These are phyloP conservation scores for Naganishia kalamii DNA, from an alignment of 768 basidiomycete genomes.

Conservation along the genomic window DNA sequence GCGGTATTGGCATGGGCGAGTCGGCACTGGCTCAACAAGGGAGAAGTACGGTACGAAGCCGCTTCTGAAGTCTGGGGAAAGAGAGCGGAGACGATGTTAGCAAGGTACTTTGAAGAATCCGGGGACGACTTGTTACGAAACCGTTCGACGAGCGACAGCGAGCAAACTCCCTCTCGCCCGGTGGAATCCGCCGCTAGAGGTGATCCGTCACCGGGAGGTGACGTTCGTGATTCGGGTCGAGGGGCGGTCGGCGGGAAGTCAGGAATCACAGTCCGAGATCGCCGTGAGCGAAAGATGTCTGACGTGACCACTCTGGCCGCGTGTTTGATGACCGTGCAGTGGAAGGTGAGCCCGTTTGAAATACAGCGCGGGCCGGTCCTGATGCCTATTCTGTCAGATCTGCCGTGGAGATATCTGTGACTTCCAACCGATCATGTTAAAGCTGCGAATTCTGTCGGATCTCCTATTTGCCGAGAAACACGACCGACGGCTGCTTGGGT, in stretches of 20 bases:
- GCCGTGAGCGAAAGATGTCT: slow-evolving; percentile 21
- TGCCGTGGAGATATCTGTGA: slow-evolving; percentile 38
- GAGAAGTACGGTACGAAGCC: slow-evolving; percentile 27
- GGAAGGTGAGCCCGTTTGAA: slow-evolving; percentile 29
- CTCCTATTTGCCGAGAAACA: slow-evolving; percentile 23
- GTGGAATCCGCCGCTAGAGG: not conserved
- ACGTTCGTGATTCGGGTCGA: not conserved
- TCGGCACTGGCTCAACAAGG: slow-evolving; percentile 30
- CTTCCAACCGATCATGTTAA: slow-evolving; percentile 25
- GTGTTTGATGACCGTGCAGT: slow-evolving; percentile 33
- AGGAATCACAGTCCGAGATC: not conserved
- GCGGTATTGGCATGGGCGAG: slow-evolving; percentile 33
- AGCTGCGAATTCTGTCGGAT: slow-evolving; percentile 20
- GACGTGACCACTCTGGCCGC: slow-evolving; percentile 33
- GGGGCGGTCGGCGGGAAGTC: not conserved
- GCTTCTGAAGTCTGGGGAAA: slow-evolving; percentile 28
- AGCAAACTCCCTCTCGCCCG: not conserved
- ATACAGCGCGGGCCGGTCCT: not conserved
- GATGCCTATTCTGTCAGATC: slow-evolving; percentile 21
- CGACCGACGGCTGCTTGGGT: slow-evolving; percentile 17
- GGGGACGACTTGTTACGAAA: not conserved
- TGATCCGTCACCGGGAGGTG: not conserved
- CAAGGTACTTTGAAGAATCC: slow-evolving; percentile 3
- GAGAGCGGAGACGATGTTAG: slow-evolving; percentile 24
- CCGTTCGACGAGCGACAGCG: not conserved